Base-by-base conservation (phyloP, 352 stramenopile genomes). In the Thalassiosira livingstoniorum region DNA sequence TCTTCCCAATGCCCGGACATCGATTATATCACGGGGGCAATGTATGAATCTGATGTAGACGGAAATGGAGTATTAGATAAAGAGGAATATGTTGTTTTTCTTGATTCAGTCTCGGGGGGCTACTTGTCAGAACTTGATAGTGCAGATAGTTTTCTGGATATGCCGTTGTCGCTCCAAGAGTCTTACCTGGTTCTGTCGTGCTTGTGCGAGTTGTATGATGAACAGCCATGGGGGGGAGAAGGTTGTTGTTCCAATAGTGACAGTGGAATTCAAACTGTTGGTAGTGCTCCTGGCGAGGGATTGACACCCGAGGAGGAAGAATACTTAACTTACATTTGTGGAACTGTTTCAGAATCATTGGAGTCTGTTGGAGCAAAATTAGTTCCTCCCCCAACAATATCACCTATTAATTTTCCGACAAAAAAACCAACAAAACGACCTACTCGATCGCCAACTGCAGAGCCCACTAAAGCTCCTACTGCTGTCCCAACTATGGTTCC, bases 251-350 rank as follows among this genome's bases (percentile, higher is more conserved):
- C 13, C 18, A 39, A 65, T 18, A 53, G n/a, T 1, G 53, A 54
- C 42, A 60, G n/a, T 27, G 80, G 74, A 13, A 86, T 86, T 45
- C 57, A 61, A 2, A 83, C 74, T 21, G 51, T 70, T 60, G 80
- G 74, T 5, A 63, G 67, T 2, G 74, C 31, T 21, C 74, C 73
- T 4, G 64, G 37, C 11, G 64, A 66, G 29, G 39, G 21, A 15
- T 71, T 67, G 43, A 66, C 64, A 18, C 53, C 29, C 21, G n/a
- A 54, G 1, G 18, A 82, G 37, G 15, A 10, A 21, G 10, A 76
- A 51, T 87, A 87, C 45, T 66, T 83, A 13, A 77, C 35, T 5
- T 80, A 83, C 65, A 69, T 87, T 62, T 87, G 80, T 31, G 78
- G 72, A 29, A 82, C 71, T 10, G 79, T 86, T 65, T 51, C 23